These are phyloP conservation scores for Hymenoscyphus fraxineus DNA, from an alignment of 2,329 filamentous ascomycete species.

Conservation along the genomic window DNA sequence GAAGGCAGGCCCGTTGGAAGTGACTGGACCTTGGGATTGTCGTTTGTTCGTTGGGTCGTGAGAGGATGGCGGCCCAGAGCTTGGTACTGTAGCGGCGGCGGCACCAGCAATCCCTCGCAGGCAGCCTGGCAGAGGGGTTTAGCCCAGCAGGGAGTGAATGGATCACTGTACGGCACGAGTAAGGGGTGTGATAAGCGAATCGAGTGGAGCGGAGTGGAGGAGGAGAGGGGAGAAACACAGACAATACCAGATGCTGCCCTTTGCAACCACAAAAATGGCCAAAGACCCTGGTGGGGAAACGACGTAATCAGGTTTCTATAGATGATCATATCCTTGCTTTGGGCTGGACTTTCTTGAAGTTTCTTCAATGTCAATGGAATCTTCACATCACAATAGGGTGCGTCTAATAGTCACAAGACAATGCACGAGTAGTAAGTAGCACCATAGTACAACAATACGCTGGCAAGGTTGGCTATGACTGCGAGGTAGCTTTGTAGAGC, in stretches of 20 bases:
- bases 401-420: not conserved
- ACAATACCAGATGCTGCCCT: not conserved
- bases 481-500: not conserved
- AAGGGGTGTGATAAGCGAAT: not conserved
- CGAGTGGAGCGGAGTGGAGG: not conserved
- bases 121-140: not conserved
- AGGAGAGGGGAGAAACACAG: not conserved
- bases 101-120: no score
- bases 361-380: not conserved
- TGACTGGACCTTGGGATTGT: not conserved
- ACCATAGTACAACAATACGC: not conserved
- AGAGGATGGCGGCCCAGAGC: not conserved
- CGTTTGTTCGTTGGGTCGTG: not conserved
- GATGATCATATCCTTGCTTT: not conserved
- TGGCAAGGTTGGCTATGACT: not conserved
- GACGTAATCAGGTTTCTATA: not conserved
- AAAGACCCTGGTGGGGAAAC: not conserved
- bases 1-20: not conserved
- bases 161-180: not conserved
- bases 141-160: slow-evolving; percentile 2
- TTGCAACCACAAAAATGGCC: not conserved
- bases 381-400: not conserved
- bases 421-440: not conserved
- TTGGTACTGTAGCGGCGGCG: not conserved
- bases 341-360: not conserved